Evolutionary conservation across 176 grass and related monocot species (phyloP), one percentile per base, ranked within the genome.

Genomic region (Zoysia pacifica): DNA sequence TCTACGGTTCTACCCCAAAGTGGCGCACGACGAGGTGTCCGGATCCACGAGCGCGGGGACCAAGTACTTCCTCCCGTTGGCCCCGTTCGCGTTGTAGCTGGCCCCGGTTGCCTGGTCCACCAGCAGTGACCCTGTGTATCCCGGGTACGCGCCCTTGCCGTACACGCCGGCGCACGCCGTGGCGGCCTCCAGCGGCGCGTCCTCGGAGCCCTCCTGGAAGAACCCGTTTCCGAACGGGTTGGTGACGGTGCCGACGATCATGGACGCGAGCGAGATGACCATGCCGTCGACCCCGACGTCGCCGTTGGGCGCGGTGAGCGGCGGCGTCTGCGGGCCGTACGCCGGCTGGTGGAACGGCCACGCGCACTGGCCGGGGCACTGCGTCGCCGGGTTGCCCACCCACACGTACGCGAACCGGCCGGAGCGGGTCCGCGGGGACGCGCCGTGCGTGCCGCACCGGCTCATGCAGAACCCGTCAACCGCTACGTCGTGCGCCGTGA

Each of bases 341-440:
- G 70, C 45, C 9, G 96, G 96, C 90, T 94, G 92, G 96, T 98
- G 96, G 81, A 88, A 98, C 16, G 96, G 96, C 96, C 92, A 98
- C 66, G 96, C 90, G 75, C 96, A 98, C 83, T 94, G 92, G 0
- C 90, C 96, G 3, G 96, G 62, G 88, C 96, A 98, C 81, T 95
- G 96, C 14, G 61, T 47, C 40, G 88, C 90, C 38, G 96, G 89
- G 88, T 98, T 98, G 13, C 92, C 96, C 0, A 98, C 92, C 96
- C 96, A 98, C 43, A 95, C 81, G 78, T 86, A 98, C 0, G 93
- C 93, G 85, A 93, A 97, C 64, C 93, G 88, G 2, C 88, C 90
- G 3, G 62, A 8, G 5, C 81, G 74, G 10, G 86, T 89, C 47
- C 86, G 78, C n/a, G 67, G 28, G 2, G 88, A 87, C 13, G 86